These are phyloP conservation scores for Lipomyces japonicus DNA, from an alignment of 805 yeast genomes.

Conservation along the genomic window DNA sequence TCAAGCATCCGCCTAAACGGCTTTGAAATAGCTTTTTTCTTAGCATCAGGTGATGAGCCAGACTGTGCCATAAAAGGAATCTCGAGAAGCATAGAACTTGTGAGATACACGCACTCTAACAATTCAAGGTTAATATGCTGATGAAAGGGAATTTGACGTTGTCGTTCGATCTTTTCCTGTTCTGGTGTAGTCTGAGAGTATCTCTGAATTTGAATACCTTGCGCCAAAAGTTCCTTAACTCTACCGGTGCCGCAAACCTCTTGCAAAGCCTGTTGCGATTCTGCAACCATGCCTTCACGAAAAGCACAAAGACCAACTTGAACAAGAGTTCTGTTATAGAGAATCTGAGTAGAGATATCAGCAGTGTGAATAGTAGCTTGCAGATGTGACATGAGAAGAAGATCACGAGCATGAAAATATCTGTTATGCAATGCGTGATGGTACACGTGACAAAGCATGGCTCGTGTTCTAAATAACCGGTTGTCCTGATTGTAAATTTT, in stretches of 20 bases:
- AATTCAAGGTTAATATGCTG: slow-evolving; percentile 96
- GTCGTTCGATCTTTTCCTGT: slow-evolving; percentile 52
- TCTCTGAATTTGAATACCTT: slow-evolving; percentile 65
- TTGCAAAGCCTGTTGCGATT: slow-evolving; percentile 78
- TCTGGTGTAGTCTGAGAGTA: slow-evolving; percentile 51
- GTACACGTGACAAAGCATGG: slow-evolving; percentile 79
- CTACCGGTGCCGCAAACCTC: slow-evolving; percentile 85
- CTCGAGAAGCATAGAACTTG: slow-evolving; percentile 83
- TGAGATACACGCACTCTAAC: slow-evolving; percentile 88
- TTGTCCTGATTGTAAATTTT: slow-evolving; percentile 65
- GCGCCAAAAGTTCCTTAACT: slow-evolving; percentile 89
- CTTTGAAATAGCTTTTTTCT: slow-evolving; percentile 66
- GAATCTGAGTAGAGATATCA: slow-evolving; percentile 81
- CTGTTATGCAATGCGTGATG: slow-evolving; percentile 86
- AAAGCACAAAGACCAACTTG: slow-evolving; percentile 96
- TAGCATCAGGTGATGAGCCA: slow-evolving; percentile 47
- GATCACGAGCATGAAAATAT: slow-evolving; percentile 79
- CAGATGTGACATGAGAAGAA: slow-evolving; percentile 80
- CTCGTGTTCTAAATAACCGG: slow-evolving; percentile 70
- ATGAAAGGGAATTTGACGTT: slow-evolving; percentile 91
- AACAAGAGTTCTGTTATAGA: slow-evolving; percentile 91
- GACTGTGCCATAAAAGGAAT: slow-evolving; percentile 84
- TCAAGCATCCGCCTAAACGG: slow-evolving; percentile 89
- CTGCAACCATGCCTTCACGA: slow-evolving; percentile 79
- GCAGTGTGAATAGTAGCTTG: slow-evolving; percentile 79